Evolutionary conservation across 2,329 filamentous ascomycete species (phyloP).

Genomic region (Teratosphaeria nubilosa): DNA sequence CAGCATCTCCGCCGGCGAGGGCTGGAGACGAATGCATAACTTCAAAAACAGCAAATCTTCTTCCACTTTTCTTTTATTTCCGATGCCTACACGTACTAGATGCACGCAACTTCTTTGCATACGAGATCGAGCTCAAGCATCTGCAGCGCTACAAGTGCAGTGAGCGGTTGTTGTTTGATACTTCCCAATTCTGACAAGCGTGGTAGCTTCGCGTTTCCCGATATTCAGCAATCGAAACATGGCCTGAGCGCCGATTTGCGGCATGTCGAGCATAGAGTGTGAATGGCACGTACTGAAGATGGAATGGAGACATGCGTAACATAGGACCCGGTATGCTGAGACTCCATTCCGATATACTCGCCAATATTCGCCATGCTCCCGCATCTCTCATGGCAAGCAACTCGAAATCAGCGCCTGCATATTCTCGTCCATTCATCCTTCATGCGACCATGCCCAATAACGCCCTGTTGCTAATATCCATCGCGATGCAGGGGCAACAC

Average conservation of each 20-base stretch:
- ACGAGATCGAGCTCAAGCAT: neutral
- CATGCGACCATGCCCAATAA: neutral
- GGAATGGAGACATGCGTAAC: neutral
- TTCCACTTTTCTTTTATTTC: neutral
- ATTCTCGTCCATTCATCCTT: neutral
- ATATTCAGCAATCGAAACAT: neutral
- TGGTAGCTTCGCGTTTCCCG: slow-evolving; percentile 3
- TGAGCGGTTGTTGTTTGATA: slow-evolving; percentile 1
- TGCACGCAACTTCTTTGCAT: neutral
- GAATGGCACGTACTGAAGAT: neutral
- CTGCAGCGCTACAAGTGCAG: neutral
- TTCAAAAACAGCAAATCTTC: neutral
- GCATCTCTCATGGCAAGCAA: neutral
- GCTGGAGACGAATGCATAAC: slow-evolving; percentile 27
- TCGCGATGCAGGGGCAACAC: neutral
- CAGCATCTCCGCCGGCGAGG: slow-evolving; percentile 10
- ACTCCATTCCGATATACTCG: neutral
- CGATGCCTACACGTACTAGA: neutral
- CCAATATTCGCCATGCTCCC: neutral
- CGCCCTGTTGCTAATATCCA: neutral
- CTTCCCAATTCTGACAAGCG: slow-evolving; percentile 3
- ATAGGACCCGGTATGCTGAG: neutral
- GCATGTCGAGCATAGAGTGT: neutral
- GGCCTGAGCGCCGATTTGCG: neutral
- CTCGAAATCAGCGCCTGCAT: neutral